These are phyloP conservation scores for Phytophthora quininea DNA, from an alignment of 352 stramenopile species.

Conservation along the genomic window DNA sequence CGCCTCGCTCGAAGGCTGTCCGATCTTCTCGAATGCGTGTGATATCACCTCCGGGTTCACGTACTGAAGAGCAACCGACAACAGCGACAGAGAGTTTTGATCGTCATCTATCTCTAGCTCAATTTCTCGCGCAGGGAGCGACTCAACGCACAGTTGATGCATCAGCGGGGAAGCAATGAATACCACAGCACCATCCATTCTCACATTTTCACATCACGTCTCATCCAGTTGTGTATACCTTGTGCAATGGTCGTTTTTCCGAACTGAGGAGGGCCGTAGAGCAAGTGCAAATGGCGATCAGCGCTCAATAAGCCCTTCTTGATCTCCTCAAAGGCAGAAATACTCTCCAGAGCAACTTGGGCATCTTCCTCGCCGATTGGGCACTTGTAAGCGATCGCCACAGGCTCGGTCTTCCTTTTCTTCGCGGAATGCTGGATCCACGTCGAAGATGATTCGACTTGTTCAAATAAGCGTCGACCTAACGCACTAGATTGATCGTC, in stretches of 20 bases:
- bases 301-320: slow-evolving; percentile 2
- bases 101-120: slow-evolving; percentile 4
- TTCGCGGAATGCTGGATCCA: no score
- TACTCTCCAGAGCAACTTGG: neutral
- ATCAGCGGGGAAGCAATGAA: slow-evolving; percentile 10
- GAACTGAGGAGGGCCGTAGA: slow-evolving; percentile 32
- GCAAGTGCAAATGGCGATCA: slow-evolving; percentile 5
- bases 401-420: no score
- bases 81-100: slow-evolving; percentile 1
- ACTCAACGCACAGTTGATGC: slow-evolving; percentile 10
- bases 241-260: slow-evolving; percentile 28
- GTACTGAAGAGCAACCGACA: slow-evolving; percentile 4
- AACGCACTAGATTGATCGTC: no score
- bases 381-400: no score
- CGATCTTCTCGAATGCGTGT: slow-evolving; percentile 7
- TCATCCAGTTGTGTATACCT: slow-evolving; percentile 18
- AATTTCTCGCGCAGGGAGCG: slow-evolving; percentile 10
- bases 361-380: no score
- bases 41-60: slow-evolving; percentile 6
- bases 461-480: no score
- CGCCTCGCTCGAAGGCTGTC: slow-evolving; percentile 10
- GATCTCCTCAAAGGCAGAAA: slow-evolving; percentile 2
- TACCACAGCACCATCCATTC: neutral
- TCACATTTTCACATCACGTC: neutral
- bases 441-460: no score